Evolutionary conservation across 1,139 yeast species (phyloP), one percentile per base, ranked within the genome.

Genomic region (Yamadazyma dendronema): DNA sequence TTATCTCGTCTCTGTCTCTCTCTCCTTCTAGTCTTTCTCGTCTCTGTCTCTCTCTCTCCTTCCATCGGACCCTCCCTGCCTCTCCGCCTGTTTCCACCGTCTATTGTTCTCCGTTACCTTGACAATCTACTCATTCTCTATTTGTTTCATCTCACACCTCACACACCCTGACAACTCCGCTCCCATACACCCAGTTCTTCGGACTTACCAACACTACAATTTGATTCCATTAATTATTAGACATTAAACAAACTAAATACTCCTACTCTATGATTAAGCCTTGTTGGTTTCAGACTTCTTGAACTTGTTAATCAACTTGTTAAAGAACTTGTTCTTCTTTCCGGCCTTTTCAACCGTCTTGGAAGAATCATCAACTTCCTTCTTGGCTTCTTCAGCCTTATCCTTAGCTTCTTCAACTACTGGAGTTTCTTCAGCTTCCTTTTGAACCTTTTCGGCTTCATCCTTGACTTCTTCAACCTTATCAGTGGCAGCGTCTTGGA

Each of bases 291-390:
- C 57, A 31, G 70, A 56, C 57, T 70, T 68, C 67, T 72, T 77
- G 54, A 77, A 63, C 56, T 69, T 73, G 48, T 61, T 56, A 44
- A 72, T 53, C 40, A 74, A 57, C 59, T 67, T 76, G 68, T 73
- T 76, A 62, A 74, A 66, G 55, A 73, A 61, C 45, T 69, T 67
- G 52, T 66, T 67, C 72, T 74, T 75, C 65, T 72, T 66, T 26
- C 56, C 61, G 36, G 59, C 65, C 47, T 62, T 65, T 36, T 59
- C 66, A 36, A 53, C 61, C 43, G 60, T 56, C 30, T 47, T 50
- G 14, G 64, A 48, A 31, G 39, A 11, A 13, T 28, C 28, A 11
- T 55, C 57, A 34, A 59, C 61, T 31, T 59, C 62, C 17, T 58
- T 60, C 51, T 61, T 56, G 35, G 67, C 66, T 38, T 47, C 56